phyloP scores from a whole-genome alignment of 108 stramenopile species.

The Seminavis robusta region DNA sequence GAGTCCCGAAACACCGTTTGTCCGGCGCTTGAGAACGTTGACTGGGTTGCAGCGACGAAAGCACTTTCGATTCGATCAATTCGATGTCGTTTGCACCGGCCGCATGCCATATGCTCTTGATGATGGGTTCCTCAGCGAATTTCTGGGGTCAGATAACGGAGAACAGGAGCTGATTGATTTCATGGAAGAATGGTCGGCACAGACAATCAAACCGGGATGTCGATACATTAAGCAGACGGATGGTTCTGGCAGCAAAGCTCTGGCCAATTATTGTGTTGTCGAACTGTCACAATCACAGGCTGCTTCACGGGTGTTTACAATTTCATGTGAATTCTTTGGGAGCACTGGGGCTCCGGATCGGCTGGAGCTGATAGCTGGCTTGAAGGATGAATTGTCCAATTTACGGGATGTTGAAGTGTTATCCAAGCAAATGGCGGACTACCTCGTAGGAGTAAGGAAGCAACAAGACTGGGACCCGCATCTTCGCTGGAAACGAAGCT shows the following conservation, averaged over 20 bases:
- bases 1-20: slow-evolving; percentile 38
- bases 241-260: slow-evolving; percentile 22
- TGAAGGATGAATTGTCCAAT: slow-evolving; percentile 25
- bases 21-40: slow-evolving; percentile 45
- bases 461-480: slow-evolving; percentile 18
- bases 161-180: slow-evolving; percentile 48
- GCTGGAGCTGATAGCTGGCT: slow-evolving; percentile 28
- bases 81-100: slow-evolving; percentile 62
- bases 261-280: slow-evolving; percentile 56
- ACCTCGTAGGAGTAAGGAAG: slow-evolving; percentile 30
- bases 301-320: slow-evolving; percentile 35
- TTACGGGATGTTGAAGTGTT: slow-evolving; percentile 49
- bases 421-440: slow-evolving; percentile 45
- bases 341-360: slow-evolving; percentile 42
- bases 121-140: slow-evolving; percentile 53
- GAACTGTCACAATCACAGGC: slow-evolving; percentile 28
- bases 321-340: slow-evolving; percentile 61
- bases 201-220: slow-evolving; percentile 32
- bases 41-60: slow-evolving; percentile 43
- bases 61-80: slow-evolving; percentile 64
- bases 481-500: too few relatives aligned
- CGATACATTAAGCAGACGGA: slow-evolving; percentile 45
- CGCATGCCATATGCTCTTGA: slow-evolving; percentile 27
- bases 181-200: slow-evolving; percentile 58
- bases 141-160: slow-evolving; percentile 47